These are phyloP conservation scores for Daldinia loculata DNA, from an alignment of 495 filamentous ascomycete genomes.

Conservation along the genomic window DNA sequence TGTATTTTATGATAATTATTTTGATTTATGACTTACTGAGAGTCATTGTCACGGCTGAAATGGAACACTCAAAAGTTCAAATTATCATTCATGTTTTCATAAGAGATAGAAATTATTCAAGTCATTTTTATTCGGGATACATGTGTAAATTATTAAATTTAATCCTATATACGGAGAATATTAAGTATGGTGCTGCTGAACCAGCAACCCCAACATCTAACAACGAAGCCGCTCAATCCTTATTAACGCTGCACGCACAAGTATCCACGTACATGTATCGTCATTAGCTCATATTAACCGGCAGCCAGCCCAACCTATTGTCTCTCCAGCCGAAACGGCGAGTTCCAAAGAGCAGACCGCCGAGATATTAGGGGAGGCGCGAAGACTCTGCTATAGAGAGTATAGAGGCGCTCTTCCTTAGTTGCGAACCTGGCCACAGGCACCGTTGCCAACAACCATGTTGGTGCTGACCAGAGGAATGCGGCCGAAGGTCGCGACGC, in stretches of 20 bases:
- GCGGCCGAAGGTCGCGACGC: conserved; percentile 2
- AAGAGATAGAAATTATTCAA: no score
- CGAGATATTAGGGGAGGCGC: background rate
- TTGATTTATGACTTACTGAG: no score
- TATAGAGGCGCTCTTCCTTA: background rate
- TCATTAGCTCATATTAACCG: conserved; percentile 5
- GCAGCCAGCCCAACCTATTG: background rate
- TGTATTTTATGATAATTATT: no score
- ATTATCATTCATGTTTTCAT: no score
- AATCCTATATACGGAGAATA: conserved; percentile 19
- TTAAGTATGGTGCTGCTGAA: background rate
- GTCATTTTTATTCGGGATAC: background rate
- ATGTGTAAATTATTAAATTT: conserved; percentile 7
- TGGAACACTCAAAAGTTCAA: no score
- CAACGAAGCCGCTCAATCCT: background rate
- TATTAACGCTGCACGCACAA: conserved; percentile 1
- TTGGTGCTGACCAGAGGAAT: background rate
- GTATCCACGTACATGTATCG: background rate
- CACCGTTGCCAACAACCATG: conserved; percentile 17
- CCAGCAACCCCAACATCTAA: background rate
- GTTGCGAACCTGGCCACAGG: conserved; percentile 17
- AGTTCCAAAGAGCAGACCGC: background rate
- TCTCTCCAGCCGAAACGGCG: background rate
- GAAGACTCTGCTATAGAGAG: background rate
- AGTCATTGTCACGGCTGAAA: no score